These are phyloP conservation scores for Kockiozyma suomiensis DNA, from an alignment of 805 yeast genomes.

Conservation along the genomic window DNA sequence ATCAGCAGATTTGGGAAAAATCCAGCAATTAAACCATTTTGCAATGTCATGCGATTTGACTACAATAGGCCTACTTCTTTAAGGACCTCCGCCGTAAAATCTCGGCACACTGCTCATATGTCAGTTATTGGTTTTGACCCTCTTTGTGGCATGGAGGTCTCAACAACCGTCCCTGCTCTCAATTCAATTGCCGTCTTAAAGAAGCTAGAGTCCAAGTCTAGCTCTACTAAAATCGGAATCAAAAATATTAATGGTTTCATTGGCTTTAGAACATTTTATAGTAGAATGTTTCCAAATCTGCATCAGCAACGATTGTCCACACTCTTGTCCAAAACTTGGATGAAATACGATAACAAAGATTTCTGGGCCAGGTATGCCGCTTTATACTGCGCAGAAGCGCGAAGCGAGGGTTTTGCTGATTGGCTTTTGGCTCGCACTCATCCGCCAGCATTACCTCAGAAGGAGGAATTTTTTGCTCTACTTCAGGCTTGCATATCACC, in stretches of 20 bases:
- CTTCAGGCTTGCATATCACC: neutral
- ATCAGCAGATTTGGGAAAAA: conserved; percentile 8
- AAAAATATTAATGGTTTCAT: conserved; percentile 23
- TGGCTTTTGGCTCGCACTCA: conserved; percentile 20
- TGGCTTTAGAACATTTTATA: conserved; percentile 26
- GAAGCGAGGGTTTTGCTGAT: conserved; percentile 18
- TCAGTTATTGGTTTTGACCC: conserved; percentile 14
- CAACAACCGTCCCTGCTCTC: conserved; percentile 1
- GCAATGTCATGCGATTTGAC: conserved; percentile 18
- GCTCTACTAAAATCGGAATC: neutral
- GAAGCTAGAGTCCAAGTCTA: neutral
- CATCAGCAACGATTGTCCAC: conserved; percentile 25
- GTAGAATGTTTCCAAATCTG: conserved; percentile 19
- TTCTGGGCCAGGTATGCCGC: conserved; percentile 26
- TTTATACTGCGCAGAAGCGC: conserved; percentile 16
- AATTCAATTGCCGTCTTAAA: neutral
- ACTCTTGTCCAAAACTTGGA: conserved; percentile 19
- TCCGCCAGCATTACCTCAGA: conserved; percentile 20
- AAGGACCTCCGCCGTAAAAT: neutral
- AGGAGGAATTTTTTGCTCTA: neutral
- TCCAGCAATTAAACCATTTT: conserved; percentile 22
- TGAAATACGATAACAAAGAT: conserved; percentile 23
- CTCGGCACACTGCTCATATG: conserved; percentile 1
- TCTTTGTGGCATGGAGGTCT: neutral
- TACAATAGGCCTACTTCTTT: neutral